Base-by-base conservation (phyloP, 768 basidiomycete species). In the Cystofilobasidium capitatum region DNA sequence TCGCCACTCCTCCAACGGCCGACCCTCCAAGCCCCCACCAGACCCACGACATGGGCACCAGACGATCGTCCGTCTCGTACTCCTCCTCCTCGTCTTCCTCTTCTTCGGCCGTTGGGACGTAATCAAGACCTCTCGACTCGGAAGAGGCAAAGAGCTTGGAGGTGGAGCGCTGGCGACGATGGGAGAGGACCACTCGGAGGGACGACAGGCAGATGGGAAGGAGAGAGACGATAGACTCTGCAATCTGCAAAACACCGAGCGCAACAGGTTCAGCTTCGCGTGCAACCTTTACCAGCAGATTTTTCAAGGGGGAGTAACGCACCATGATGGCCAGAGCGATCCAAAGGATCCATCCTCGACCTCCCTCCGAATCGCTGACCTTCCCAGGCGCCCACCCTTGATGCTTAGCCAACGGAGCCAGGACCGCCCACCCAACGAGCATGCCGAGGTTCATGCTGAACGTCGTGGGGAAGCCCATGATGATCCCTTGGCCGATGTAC, bases 401-500 rank as follows among this genome's bases (percentile, higher is more conserved):
- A 55, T 82, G 72, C 73, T 91, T 92, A 8, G 91, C 83, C 9
- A 97, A 74, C 7, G 94, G 94, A 0, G 91, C 91, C n/a, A 98
- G 80, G 26, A 97, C 78, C 5, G 84, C 93, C 94, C 94, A 98
- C 12, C 94, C 94, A 13, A 88, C 85, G n/a, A 97, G 71, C 94
- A 96, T 97, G 35, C 94, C 92, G 66, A 91, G 76, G 71, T 87
- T 93, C 93, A 98, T 97, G 75, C 88, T 89, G 40, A 93, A 73
- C 0, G 93, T 93, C 0, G 91, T 94, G 0, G 91, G 88, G 73
- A 93, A 90, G 5, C 93, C 94, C 94, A 98, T 98, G 72, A 97
- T 97, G 69, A 97, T 91, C 7, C 89, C 92, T 83, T 94, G 91
- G 0, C 92, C 92, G 44, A 96, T 85, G 73, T 96, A 97, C 0